Conservation (phyloP, 805 yeast genomes). For the Kodamaea jinghongensis region DNA sequence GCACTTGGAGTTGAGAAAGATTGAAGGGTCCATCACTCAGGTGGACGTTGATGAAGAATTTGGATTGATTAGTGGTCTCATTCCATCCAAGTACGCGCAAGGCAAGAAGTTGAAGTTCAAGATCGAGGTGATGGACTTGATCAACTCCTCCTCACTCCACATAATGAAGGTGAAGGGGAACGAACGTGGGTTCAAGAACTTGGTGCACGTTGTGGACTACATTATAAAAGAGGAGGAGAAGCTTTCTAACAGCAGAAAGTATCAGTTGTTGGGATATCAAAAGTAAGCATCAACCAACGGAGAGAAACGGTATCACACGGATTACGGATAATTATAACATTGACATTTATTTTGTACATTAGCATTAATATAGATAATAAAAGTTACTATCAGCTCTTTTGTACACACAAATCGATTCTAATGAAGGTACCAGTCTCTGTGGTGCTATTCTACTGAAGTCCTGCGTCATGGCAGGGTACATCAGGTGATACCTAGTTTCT, state of each 20-base stretch:
- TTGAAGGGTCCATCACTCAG: conserved; percentile 48
- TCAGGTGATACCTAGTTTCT: conserved; percentile 51
- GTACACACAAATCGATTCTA: background rate
- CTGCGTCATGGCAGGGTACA: too few species aligned
- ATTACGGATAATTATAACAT: too few species aligned
- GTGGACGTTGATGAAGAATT: conserved; percentile 44
- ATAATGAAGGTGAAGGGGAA: conserved; percentile 46
- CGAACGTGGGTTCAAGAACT: conserved; percentile 42
- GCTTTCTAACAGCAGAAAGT: conserved; percentile 14
- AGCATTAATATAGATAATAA: background rate
- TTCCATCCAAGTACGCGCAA: conserved; percentile 45
- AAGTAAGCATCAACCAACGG: conserved; percentile 6
- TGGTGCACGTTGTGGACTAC: conserved; percentile 41
- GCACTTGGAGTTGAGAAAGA: conserved; percentile 44
- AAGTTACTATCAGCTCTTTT: background rate
- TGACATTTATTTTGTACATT: too few species aligned
- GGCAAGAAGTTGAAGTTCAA: conserved; percentile 48
- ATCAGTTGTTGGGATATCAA: conserved; percentile 5
- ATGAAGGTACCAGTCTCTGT: too few species aligned
- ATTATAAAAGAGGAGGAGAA: conserved; percentile 45
- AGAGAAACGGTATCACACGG: too few species aligned
- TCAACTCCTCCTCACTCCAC: conserved; percentile 38
- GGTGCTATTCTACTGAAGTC: too few species aligned
- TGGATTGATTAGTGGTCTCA: conserved; percentile 43
- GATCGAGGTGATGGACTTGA: conserved; percentile 40